Base-by-base conservation (phyloP, 2,329 filamentous ascomycete species). In the Cordyceps cateniannulata region DNA sequence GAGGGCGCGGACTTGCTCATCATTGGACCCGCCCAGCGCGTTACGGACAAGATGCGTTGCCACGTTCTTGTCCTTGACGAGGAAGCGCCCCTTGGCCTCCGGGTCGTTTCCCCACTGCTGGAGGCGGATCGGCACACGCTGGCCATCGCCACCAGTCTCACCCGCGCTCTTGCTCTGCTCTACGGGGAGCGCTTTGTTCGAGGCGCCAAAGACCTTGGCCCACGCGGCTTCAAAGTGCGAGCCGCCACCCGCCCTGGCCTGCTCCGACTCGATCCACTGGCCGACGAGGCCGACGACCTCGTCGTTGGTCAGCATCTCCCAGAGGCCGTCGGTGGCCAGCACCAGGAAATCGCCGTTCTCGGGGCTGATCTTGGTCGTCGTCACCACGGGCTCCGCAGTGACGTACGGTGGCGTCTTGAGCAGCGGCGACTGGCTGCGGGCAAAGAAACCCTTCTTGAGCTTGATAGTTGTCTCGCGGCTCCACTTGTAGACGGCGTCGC, bases 281-380 rank as follows among this genome's bases (percentile, higher is more conserved):
- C 93, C 96, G 5, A 99, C 95, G 2, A 99, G 84, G 0, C 95
- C 95, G 55, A 99, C 90, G 1, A 97, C 95, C 77, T 99, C 95
- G 71, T 99, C 95, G 69, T 98, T 99, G 52, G 91, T 97, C 63
- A 99, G 81, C 95, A 98, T 98, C 76, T 99, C 95, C 95, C 95
- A 99, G 1, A 99, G 81, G 4, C 95, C 95, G 71, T 99, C 95
- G 0, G 95, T 97, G 24, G 95, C 95, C 81, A 99, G 87, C 63
- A 99, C 93, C 14, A 99, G 81, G 69, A 99, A 99, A 71, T 99
- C 95, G 50, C 93, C 93, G 64, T 90, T 90, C 59, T 91, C 85
- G 1, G 95, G 95, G 67, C 93, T 82, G 57, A 99, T 88, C 73
- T 95, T 89, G 50, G 93, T 98, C 1, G 92, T 96, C 0, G 93